Percentiles rank a stretch among this genome's conserved stretches.
These are phyloP conservation scores for Fusarium drepaniforme DNA, from an alignment of 2,329 filamentous ascomycete genomes.

Conservation along the genomic window DNA sequence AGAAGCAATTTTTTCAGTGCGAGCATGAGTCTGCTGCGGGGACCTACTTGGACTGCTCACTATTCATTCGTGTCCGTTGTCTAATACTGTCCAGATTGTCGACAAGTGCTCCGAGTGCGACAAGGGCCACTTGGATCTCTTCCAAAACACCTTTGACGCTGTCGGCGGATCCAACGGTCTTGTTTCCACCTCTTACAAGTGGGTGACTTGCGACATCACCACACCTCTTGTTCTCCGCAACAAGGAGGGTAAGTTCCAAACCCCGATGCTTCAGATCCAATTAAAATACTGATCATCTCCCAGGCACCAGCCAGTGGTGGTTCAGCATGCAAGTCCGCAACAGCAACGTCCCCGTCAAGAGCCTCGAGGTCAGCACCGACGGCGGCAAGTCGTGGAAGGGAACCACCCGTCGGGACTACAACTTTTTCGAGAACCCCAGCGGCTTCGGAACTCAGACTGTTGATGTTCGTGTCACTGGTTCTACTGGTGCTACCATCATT, in stretches of 20 bases:
- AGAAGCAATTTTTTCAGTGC: not conserved
- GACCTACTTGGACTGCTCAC: no score
- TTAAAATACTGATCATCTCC: not conserved
- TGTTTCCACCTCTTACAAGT: constrained; percentile 45
- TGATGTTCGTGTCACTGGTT: constrained; percentile 67
- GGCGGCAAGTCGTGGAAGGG: constrained; percentile 68
- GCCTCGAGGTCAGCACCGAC: constrained; percentile 72
- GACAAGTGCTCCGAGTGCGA: constrained; percentile 59
- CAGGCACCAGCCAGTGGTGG: constrained; percentile 48
- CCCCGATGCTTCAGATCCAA: no score
- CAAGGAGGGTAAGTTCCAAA: constrained; percentile 53
- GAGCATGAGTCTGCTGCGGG: not conserved
- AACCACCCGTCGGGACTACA: constrained; percentile 65
- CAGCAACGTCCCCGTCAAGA: constrained; percentile 66
- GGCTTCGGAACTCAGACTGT: constrained; percentile 68
- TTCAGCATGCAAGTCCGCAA: constrained; percentile 70
- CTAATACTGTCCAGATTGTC: no score
- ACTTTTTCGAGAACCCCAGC: constrained; percentile 71
- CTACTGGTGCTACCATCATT: constrained; percentile 61
- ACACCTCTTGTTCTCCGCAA: constrained; percentile 56
- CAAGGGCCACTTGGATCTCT: constrained; percentile 58
- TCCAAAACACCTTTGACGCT: constrained; percentile 54
- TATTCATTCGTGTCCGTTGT: no score
- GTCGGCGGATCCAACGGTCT: constrained; percentile 52
- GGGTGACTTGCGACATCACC: constrained; percentile 56